Evolutionary conservation across 1,284 basidiomycete genomes (phyloP), one percentile per base, ranked within the genome.

Genomic region (Tilletia indica): DNA sequence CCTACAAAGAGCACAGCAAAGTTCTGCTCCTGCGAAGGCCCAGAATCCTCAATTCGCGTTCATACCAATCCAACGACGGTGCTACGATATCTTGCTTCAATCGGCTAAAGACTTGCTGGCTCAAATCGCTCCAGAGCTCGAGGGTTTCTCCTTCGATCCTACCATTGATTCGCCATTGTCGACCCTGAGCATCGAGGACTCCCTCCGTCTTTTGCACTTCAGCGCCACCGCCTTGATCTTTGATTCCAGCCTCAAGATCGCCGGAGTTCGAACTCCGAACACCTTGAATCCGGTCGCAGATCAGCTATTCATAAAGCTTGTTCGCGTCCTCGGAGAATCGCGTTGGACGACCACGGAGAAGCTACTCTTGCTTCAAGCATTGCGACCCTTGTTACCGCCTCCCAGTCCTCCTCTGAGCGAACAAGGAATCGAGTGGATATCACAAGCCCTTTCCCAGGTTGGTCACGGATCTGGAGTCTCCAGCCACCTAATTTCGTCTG

Each of bases 141-240:
- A 95, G 78, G 84, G 91, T 19, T 88, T 89, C 1, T 86, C 92
- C 3, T 85, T 87, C 0, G 87, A 89, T 0, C 83, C 95, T 0
- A 85, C 86, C 25, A 94, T 91, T 77, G 91, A 94, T 81, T 88
- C 88, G 0, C 79, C 89, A 0, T 87, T 94, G 6, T 81, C 87
- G 9, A 76, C 89, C 70, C 92, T 92, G 71, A 90, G 91, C 5
- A 88, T 87, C 1, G 86, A 87, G 39, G 85, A 64, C 19, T 16
- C 36, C 11, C 34, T 64, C 8, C 61, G 61, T 12, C 8, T 64
- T 3, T 42, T 64, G 5, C 61, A 42, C 19, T 39, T 38, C 61
- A 39, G 61, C 61, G 36, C 36, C 34, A n/a, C 61, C 12, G 61
- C 61, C 14, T 36, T 64, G 4, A 34, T 39, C 11, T 39, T 64